A percentile compares a stretch with the other conserved stretches of the same genome.
Evolutionary conservation across 371 early-diverging fungal genomes (phyloP).

Genomic region (Circinella umbellata): DNA sequence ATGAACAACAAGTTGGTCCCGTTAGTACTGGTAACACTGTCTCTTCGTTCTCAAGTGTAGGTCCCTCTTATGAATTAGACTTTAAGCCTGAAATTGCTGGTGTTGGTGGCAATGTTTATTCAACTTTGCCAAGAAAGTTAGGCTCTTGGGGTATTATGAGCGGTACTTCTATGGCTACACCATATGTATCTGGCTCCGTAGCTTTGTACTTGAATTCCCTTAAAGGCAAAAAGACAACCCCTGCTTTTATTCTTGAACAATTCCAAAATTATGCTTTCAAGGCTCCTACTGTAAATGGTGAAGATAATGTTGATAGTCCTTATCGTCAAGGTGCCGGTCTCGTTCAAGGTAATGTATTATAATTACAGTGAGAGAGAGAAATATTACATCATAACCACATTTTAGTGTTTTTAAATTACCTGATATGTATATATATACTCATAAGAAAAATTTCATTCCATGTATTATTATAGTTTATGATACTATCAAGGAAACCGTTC

Average conservation of each 20-base stretch:
- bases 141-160: slow-evolving; percentile 60
- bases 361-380: too few species aligned
- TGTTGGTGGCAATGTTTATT: slow-evolving; percentile 73
- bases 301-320: slow-evolving; percentile 30
- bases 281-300: slow-evolving; percentile 30
- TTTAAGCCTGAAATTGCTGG: slow-evolving; percentile 64
- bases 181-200: slow-evolving; percentile 70
- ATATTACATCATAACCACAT: too few species aligned
- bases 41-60: slow-evolving; percentile 52
- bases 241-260: slow-evolving; percentile 29
- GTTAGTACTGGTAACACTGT: slow-evolving; percentile 43
- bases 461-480: slow-evolving; percentile 35
- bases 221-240: slow-evolving; percentile 18
- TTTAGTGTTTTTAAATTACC: too few species aligned
- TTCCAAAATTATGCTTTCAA: slow-evolving; percentile 55
- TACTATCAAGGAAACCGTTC: slow-evolving; percentile 53
- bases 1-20: slow-evolving; percentile 12
- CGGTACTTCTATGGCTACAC: slow-evolving; percentile 74
- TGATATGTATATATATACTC: too few species aligned
- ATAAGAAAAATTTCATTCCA: too few species aligned
- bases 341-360: slow-evolving; percentile 44
- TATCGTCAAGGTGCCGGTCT: slow-evolving; percentile 73
- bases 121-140: slow-evolving; percentile 54
- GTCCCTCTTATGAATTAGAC: slow-evolving; percentile 36
- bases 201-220: slow-evolving; percentile 59